Percentiles rank a stretch among this genome's conserved stretches.
phyloP scores from a whole-genome alignment of 345 rosid genomes.

The Carallia pectinifolia region DNA sequence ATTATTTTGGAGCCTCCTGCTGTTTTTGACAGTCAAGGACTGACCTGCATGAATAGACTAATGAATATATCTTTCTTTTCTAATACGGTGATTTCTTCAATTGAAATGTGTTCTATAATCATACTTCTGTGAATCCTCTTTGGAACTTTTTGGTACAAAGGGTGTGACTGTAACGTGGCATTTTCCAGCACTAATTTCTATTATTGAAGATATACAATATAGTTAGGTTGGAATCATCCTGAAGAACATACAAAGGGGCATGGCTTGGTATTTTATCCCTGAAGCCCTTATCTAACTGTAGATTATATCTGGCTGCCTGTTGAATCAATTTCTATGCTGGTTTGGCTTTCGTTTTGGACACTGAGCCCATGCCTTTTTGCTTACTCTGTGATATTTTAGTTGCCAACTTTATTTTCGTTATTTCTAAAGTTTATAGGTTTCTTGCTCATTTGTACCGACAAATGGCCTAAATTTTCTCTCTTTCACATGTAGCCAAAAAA shows the following conservation, averaged over 20 bases:
- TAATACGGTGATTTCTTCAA: background rate
- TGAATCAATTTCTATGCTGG: no score
- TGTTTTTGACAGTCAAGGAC: background rate
- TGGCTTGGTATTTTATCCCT: no score
- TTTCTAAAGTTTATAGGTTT: background rate
- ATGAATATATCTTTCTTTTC: background rate
- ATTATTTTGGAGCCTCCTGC: background rate
- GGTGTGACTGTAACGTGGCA: no score
- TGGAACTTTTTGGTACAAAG: no score
- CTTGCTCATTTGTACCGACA: background rate
- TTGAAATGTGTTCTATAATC: background rate
- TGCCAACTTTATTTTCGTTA: background rate
- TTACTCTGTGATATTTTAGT: background rate
- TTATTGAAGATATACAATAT: no score
- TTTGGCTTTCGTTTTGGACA: background rate
- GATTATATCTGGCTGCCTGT: no score
- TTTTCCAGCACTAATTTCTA: no score
- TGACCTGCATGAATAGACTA: slow-evolving; percentile 1
- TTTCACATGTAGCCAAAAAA: slow-evolving; percentile 60
- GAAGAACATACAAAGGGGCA: no score
- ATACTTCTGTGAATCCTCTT: no score
- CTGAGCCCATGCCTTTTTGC: background rate
- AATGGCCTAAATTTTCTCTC: slow-evolving; percentile 10
- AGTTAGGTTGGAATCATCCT: no score
- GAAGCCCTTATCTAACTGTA: no score